A percentile compares a stretch with the other conserved stretches of the same genome.
phyloP scores from a whole-genome alignment of 2,329 filamentous ascomycete genomes.

The Zymoseptoria crescenta region DNA sequence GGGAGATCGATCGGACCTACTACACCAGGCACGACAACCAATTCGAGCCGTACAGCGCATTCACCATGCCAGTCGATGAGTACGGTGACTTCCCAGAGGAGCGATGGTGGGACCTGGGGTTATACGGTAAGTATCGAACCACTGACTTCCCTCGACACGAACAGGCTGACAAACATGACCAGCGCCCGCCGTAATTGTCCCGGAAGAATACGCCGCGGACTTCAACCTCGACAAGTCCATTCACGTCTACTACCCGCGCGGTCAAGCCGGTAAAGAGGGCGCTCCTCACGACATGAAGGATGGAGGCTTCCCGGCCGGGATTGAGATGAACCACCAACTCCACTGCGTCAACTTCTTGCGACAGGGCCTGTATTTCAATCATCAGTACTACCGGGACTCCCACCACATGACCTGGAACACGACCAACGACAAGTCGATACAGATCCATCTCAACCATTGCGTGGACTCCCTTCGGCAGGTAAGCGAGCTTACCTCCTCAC shows the following conservation, averaged over 20 bases:
- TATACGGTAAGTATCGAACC: not conserved
- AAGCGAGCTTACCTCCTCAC: no score
- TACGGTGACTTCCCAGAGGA: not conserved
- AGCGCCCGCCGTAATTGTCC: not conserved
- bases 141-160: not conserved
- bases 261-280: not conserved
- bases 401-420: not conserved
- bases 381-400: not conserved
- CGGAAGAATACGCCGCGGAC: not conserved
- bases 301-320: not conserved
- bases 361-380: constrained; percentile 1
- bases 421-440: not conserved
- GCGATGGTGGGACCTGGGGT: not conserved
- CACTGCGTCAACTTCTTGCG: not conserved
- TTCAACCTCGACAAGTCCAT: not conserved
- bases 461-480: not conserved
- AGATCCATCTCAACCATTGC: not conserved
- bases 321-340: not conserved
- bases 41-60: not conserved
- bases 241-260: not conserved
- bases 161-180: not conserved
- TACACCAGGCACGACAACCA: not conserved
- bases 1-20: not conserved
- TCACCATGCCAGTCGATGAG: not conserved
- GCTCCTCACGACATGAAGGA: not conserved